phyloP scores from a whole-genome alignment of 768 basidiomycete genomes.

The Russula lepida region DNA sequence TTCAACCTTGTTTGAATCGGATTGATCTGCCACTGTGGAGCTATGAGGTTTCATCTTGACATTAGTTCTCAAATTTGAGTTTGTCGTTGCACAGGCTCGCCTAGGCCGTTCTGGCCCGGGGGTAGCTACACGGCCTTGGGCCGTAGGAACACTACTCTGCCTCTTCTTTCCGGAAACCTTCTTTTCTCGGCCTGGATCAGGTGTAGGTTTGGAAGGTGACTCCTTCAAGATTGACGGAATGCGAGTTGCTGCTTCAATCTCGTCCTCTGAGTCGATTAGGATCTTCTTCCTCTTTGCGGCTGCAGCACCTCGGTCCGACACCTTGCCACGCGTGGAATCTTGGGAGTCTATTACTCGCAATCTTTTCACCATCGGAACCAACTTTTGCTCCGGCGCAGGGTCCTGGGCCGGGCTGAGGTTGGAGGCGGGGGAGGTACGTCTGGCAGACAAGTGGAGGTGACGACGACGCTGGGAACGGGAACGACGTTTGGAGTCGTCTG shows the following conservation, averaged over 20 bases:
- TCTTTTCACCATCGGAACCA: slow-evolving; percentile 19
- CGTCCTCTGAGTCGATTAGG: slow-evolving; percentile 7
- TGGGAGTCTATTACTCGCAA: slow-evolving; percentile 16
- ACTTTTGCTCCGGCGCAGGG: slow-evolving; percentile 20
- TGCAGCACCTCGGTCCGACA: not conserved
- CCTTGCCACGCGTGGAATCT: slow-evolving; percentile 1
- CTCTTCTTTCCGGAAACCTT: not conserved
- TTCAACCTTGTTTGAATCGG: not conserved
- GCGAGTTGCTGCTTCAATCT: not conserved
- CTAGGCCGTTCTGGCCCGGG: not conserved
- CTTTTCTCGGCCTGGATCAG: not conserved
- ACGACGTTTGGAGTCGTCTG: not conserved
- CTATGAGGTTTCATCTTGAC: not conserved
- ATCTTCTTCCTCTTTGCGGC: slow-evolving; percentile 3
- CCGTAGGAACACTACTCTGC: not conserved
- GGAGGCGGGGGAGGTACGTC: not conserved
- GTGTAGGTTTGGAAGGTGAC: not conserved
- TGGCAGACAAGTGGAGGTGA: slow-evolving; percentile 3
- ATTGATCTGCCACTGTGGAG: not conserved
- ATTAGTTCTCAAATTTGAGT: not conserved
- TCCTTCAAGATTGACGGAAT: not conserved
- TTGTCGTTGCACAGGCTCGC: not conserved
- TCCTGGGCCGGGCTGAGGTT: not conserved
- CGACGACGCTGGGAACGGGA: slow-evolving; percentile 4
- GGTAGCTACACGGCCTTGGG: not conserved